phyloP scores from a whole-genome alignment of 2,329 filamentous ascomycete species.

The Phialophora expanda region DNA sequence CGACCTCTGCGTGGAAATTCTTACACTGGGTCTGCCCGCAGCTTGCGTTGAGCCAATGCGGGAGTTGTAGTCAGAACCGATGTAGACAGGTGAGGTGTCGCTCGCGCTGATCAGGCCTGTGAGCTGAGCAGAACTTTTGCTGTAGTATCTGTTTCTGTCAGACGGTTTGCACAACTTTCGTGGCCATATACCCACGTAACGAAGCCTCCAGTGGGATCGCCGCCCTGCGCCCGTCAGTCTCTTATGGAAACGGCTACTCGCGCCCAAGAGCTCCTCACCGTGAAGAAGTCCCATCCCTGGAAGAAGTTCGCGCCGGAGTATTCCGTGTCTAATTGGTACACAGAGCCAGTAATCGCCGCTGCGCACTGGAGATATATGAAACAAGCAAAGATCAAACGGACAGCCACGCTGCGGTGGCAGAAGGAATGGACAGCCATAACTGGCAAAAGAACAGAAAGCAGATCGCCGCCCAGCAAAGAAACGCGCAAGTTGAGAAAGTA shows the following conservation, averaged over 20 bases:
- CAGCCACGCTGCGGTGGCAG: background rate
- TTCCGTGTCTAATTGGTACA: conserved; percentile 36
- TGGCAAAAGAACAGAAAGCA: conserved; percentile 18
- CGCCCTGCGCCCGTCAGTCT: conserved; percentile 31
- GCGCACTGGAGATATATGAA: conserved; percentile 29
- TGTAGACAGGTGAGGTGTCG: conserved; percentile 40
- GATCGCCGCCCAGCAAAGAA: conserved; percentile 14
- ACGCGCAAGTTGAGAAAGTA: conserved; percentile 5
- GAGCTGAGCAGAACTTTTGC: conserved; percentile 38
- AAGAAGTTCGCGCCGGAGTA: conserved; percentile 48
- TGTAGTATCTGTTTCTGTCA: conserved; percentile 41
- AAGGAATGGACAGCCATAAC: conserved; percentile 34
- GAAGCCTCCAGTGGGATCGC: conserved; percentile 48
- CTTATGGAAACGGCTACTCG: background rate
- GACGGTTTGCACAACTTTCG: conserved; percentile 14
- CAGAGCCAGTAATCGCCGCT: conserved; percentile 28
- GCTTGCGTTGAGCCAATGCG: conserved; percentile 29
- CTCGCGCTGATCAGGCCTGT: conserved; percentile 36
- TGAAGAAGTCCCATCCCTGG: conserved; percentile 49
- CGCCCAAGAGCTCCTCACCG: conserved; percentile 25
- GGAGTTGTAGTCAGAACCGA: conserved; percentile 43
- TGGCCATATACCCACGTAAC: conserved; percentile 43
- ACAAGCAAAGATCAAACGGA: conserved; percentile 24
- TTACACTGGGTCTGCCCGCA: conserved; percentile 42
- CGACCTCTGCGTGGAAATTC: conserved; percentile 42